Evolutionary conservation across 805 yeast species (phyloP).

Genomic region (Phaffomyces thermotolerans): DNA sequence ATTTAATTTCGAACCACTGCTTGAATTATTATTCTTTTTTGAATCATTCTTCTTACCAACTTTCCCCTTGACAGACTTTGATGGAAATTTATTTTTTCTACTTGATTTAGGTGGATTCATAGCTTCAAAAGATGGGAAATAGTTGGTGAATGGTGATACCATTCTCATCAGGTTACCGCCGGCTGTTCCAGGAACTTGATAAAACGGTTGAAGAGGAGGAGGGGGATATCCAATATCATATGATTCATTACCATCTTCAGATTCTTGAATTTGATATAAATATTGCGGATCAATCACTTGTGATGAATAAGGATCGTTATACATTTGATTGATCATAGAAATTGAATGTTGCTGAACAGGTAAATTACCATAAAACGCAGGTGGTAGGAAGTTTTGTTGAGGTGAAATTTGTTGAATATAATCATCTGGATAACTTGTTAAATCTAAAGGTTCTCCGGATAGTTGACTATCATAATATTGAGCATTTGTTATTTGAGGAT

Average conservation of each 20-base stretch:
- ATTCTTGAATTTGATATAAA: constrained; percentile 1
- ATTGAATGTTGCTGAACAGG: not conserved
- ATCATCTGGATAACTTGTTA: constrained; percentile 4
- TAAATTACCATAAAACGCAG: no score
- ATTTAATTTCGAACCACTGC: not conserved
- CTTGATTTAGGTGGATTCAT: constrained; percentile 20
- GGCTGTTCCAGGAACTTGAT: constrained; percentile 1
- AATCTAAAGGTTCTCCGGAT: constrained; percentile 9
- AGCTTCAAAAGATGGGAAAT: constrained; percentile 24
- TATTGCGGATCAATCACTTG: constrained; percentile 1
- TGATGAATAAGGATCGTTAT: constrained; percentile 5
- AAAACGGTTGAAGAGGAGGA: not conserved
- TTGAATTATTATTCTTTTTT: not conserved
- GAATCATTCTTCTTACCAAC: not conserved
- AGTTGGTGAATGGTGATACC: constrained; percentile 19
- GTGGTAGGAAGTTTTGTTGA: not conserved
- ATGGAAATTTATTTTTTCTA: constrained; percentile 8
- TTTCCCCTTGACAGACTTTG: not conserved
- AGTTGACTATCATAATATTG: constrained; percentile 20
- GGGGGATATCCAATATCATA: constrained; percentile 3
- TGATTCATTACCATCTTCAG: constrained; percentile 6
- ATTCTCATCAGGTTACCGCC: not conserved
- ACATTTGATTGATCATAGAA: not conserved
- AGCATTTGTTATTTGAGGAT: constrained; percentile 20
- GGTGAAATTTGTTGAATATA: not conserved